Percentiles rank a stretch among this genome's conserved stretches.
Evolutionary conservation across 345 rosid species (phyloP).

Genomic region (Cardamine occulta): DNA sequence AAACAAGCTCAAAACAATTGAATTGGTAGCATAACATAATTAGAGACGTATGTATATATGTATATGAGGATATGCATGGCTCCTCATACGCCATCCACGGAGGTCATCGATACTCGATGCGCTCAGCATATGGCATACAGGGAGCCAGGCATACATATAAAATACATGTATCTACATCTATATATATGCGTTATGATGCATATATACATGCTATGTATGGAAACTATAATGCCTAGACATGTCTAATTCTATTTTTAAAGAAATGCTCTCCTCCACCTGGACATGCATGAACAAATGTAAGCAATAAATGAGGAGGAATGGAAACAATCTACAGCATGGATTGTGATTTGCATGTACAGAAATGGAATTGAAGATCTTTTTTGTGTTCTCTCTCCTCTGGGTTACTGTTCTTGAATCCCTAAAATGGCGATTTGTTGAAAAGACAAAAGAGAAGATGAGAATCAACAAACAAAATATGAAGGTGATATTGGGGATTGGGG

Average conservation of each 20-base stretch:
- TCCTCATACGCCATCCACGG: conserved; percentile 99
- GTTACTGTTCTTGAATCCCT: conserved; percentile 38
- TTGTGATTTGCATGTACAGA: conserved; percentile 35
- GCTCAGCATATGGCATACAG: conserved; percentile 96
- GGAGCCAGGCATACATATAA: conserved; percentile 92
- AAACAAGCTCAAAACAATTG: conserved; percentile 16
- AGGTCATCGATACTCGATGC: conserved; percentile 70
- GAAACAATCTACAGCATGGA: conserved; percentile 22
- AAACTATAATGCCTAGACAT: conserved; percentile 17
- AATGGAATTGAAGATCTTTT: conserved; percentile 28
- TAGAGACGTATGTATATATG: neutral
- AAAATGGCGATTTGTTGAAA: conserved; percentile 10
- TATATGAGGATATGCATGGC: conserved; percentile 79
- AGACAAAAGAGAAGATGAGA: conserved; percentile 37
- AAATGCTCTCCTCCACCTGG: conserved; percentile 26
- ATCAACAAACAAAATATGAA: conserved; percentile 23
- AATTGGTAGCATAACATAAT: conserved; percentile 19
- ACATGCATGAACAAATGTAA: conserved; percentile 34
- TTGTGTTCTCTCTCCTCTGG: conserved; percentile 27
- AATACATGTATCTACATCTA: conserved; percentile 5
- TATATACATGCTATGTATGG: conserved; percentile 20
- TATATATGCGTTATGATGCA: neutral
- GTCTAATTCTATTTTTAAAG: conserved; percentile 9
- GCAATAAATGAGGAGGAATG: conserved; percentile 23
- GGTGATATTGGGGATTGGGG: conserved; percentile 33